Percentiles rank a stretch among this genome's conserved stretches.
phyloP scores from a whole-genome alignment of 2,329 filamentous ascomycete species.

The Ophiostoma piceae region DNA sequence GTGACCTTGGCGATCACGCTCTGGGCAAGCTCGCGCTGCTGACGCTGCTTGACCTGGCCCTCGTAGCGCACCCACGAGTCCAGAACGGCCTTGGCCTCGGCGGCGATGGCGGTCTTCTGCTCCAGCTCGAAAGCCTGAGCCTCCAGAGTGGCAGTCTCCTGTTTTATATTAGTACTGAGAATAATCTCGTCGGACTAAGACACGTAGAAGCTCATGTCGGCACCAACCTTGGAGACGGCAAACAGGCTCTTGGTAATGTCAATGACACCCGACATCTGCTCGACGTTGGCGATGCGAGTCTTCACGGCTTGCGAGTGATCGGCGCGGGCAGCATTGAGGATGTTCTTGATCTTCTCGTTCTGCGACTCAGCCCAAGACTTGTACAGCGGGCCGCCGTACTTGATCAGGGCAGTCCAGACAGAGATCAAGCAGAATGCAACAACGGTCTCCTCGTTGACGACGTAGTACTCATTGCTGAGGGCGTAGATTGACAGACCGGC shows the following conservation, averaged over 20 bases:
- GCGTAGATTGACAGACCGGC: slow-evolving; percentile 88
- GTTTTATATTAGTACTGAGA: slow-evolving; percentile 14
- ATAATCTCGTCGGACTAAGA: neutral
- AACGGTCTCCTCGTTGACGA: slow-evolving; percentile 98
- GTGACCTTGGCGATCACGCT: slow-evolving; percentile 93
- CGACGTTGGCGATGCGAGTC: slow-evolving; percentile 85
- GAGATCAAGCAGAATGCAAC: slow-evolving; percentile 87
- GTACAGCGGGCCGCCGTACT: slow-evolving; percentile 90
- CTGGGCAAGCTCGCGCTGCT: slow-evolving; percentile 93
- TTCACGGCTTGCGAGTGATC: slow-evolving; percentile 96
- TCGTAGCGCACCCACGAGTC: slow-evolving; percentile 99
- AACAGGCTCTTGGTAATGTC: slow-evolving; percentile 97
- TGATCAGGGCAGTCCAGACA: slow-evolving; percentile 87
- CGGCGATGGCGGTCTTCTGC: slow-evolving; percentile 86
- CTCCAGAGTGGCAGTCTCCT: slow-evolving; percentile 97
- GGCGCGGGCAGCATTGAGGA: slow-evolving; percentile 87
- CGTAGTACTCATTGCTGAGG: slow-evolving; percentile 99
- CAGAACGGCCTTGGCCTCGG: slow-evolving; percentile 90
- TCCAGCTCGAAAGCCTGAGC: slow-evolving; percentile 94
- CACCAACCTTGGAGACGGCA: slow-evolving; percentile 86
- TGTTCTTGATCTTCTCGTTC: slow-evolving; percentile 86
- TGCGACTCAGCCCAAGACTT: slow-evolving; percentile 85
- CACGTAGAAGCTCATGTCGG: too few relatives aligned
- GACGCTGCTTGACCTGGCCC: slow-evolving; percentile 95
- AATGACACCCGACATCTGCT: slow-evolving; percentile 90